These are phyloP conservation scores for Podaxis sp. DNA, from an alignment of 768 basidiomycete genomes.

Conservation along the genomic window DNA sequence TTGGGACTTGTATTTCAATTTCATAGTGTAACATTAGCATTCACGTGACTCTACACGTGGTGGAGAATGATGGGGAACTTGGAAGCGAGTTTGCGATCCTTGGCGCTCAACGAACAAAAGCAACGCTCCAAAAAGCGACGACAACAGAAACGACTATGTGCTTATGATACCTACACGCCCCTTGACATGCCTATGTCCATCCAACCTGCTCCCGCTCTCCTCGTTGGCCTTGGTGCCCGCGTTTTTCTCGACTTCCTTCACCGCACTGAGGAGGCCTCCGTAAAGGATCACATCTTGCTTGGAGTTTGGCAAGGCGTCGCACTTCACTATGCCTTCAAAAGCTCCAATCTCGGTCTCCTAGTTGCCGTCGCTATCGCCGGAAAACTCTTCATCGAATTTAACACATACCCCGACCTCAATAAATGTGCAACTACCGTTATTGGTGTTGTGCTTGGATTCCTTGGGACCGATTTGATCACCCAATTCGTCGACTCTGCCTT, in stretches of 20 bases:
- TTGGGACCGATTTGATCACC: constrained; percentile 70
- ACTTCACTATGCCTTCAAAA: constrained; percentile 64
- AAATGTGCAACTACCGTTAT: constrained; percentile 61
- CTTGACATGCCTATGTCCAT: constrained; percentile 41
- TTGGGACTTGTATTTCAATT: neutral
- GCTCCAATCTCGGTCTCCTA: constrained; percentile 51
- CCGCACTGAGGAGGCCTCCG: constrained; percentile 42
- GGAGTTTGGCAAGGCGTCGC: constrained; percentile 79
- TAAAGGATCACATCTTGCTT: constrained; percentile 62
- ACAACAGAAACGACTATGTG: constrained; percentile 12
- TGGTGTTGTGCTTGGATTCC: constrained; percentile 66
- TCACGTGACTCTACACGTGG: constrained; percentile 13
- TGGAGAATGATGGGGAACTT: neutral
- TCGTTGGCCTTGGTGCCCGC: constrained; percentile 74
- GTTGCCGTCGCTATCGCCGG: constrained; percentile 57
- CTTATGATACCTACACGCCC: constrained; percentile 22
- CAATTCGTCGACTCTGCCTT: constrained; percentile 53
- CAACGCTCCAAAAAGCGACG: neutral
- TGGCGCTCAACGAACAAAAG: neutral
- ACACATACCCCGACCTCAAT: constrained; percentile 49
- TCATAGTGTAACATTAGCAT: neutral
- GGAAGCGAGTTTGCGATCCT: neutral
- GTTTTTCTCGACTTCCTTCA: constrained; percentile 63
- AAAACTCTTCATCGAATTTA: constrained; percentile 68
- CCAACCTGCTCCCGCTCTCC: constrained; percentile 62